Evolutionary conservation across 306 rosid species (phyloP).

Genomic region (Dryas alaskensis): DNA sequence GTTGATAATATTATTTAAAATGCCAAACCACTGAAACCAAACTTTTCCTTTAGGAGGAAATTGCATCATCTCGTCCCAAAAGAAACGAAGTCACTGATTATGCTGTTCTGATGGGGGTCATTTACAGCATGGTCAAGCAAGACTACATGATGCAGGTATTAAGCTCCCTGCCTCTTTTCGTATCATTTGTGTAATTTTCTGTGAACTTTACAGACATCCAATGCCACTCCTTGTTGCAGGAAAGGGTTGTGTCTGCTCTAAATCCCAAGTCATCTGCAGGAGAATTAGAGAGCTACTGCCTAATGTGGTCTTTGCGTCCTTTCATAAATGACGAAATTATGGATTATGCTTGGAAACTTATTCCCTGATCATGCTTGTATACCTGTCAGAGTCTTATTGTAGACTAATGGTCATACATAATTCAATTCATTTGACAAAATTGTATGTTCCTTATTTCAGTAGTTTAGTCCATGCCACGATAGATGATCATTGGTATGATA

Average conservation of each 20-base stretch:
- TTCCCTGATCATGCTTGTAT: slow-evolving; percentile 29
- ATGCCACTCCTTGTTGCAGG: slow-evolving; percentile 42
- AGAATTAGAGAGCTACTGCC: slow-evolving; percentile 67
- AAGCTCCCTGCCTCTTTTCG: slow-evolving; percentile 3
- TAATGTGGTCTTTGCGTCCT: slow-evolving; percentile 78
- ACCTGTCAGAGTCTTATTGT: neutral
- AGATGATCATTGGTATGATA: too few species aligned
- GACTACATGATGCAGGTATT: slow-evolving; percentile 78
- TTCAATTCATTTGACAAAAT: neutral
- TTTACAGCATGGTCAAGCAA: slow-evolving; percentile 65
- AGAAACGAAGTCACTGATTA: slow-evolving; percentile 37
- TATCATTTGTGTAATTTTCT: slow-evolving; percentile 9
- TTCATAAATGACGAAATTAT: slow-evolving; percentile 45
- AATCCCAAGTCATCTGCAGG: slow-evolving; percentile 51
- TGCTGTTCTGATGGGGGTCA: slow-evolving; percentile 50
- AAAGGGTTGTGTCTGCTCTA: slow-evolving; percentile 58
- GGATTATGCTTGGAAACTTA: slow-evolving; percentile 60
- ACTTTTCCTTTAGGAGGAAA: slow-evolving; percentile 40
- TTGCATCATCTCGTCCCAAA: slow-evolving; percentile 28
- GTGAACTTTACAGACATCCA: slow-evolving; percentile 3
- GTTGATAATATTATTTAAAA: slow-evolving; percentile 1
- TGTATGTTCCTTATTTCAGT: neutral
- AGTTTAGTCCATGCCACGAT: neutral
- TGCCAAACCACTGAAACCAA: neutral
- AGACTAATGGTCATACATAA: neutral